Conservation (phyloP, 805 yeast species). For the Candida piceae region DNA sequence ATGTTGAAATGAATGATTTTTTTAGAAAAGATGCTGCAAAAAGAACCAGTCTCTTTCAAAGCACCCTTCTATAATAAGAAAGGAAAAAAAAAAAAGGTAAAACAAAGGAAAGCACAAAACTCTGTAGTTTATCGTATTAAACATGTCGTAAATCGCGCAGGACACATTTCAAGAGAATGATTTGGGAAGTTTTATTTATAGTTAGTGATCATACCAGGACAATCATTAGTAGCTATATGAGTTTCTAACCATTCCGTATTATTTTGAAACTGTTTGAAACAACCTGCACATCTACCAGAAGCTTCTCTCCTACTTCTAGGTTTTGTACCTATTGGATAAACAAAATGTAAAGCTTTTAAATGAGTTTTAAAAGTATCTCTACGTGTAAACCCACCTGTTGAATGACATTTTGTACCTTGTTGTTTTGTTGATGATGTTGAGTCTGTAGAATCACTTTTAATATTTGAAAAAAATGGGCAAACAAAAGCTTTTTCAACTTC, state of each 20-base stretch:
- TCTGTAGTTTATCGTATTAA: too few relatives aligned
- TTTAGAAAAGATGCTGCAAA: too few relatives aligned
- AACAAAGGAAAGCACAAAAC: neutral
- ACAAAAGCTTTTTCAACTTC: slow-evolving; percentile 44
- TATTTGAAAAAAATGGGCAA: slow-evolving; percentile 51
- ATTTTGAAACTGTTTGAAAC: slow-evolving; percentile 44
- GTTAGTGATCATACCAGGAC: slow-evolving; percentile 29
- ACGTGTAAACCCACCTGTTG: slow-evolving; percentile 54
- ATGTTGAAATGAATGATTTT: too few relatives aligned
- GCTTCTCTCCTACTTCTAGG: slow-evolving; percentile 38
- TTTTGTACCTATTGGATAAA: slow-evolving; percentile 51
- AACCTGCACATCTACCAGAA: slow-evolving; percentile 50
- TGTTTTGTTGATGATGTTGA: slow-evolving; percentile 6
- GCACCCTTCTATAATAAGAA: too few relatives aligned
- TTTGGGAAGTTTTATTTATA: slow-evolving; percentile 22
- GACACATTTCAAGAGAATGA: too few relatives aligned
- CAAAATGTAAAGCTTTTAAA: slow-evolving; percentile 50
- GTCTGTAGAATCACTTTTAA: slow-evolving; percentile 10
- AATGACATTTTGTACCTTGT: slow-evolving; percentile 41
- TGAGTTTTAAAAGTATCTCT: slow-evolving; percentile 58
- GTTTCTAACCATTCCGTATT: slow-evolving; percentile 48
- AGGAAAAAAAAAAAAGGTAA: too few relatives aligned
- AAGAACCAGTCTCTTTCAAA: too few relatives aligned
- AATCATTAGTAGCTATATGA: slow-evolving; percentile 47
- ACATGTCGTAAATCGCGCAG: too few relatives aligned